Evolutionary conservation across 768 basidiomycete genomes (phyloP).

Genomic region (Dacryopinax spathularia): DNA sequence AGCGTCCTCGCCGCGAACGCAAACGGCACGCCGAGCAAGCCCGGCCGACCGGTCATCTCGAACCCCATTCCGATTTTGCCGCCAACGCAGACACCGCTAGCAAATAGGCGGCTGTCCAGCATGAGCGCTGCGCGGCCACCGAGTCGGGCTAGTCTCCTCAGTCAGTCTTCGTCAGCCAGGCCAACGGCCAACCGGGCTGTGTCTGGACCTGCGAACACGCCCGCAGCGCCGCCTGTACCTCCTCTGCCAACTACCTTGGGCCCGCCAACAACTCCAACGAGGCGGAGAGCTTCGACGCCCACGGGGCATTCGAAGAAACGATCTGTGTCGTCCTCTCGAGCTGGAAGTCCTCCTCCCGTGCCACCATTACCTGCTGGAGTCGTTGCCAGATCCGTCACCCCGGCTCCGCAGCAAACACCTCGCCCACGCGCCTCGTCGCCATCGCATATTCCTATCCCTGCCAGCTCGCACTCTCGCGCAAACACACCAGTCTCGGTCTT

Average conservation of each 20-base stretch:
- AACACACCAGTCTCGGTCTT: slow-evolving; percentile 7
- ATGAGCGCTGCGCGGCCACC: slow-evolving; percentile 8
- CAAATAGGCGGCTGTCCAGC: background rate
- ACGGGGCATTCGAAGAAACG: background rate
- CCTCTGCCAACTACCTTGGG: slow-evolving; percentile 24
- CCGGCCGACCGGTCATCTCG: slow-evolving; percentile 5
- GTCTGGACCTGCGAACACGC: slow-evolving; percentile 1
- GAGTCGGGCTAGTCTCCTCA: slow-evolving; percentile 10
- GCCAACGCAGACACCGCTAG: background rate
- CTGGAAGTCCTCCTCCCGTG: slow-evolving; percentile 34
- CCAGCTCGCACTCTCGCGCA: slow-evolving; percentile 12
- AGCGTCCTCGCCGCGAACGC: slow-evolving; percentile 27
- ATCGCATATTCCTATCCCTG: slow-evolving; percentile 37
- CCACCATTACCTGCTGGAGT: slow-evolving; percentile 41
- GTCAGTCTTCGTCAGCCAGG: slow-evolving; percentile 5
- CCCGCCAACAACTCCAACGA: background rate
- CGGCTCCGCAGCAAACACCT: slow-evolving; percentile 14
- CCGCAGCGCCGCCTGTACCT: slow-evolving; percentile 18
- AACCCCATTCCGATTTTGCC: slow-evolving; percentile 5
- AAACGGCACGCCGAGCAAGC: background rate
- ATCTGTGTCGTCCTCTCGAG: background rate
- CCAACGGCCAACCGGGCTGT: slow-evolving; percentile 2
- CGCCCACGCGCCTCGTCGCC: background rate
- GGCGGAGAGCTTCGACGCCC: background rate
- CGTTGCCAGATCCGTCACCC: slow-evolving; percentile 29